Evolutionary conservation across 2,329 filamentous ascomycete genomes (phyloP).

Genomic region (Cytospora schulzeri): DNA sequence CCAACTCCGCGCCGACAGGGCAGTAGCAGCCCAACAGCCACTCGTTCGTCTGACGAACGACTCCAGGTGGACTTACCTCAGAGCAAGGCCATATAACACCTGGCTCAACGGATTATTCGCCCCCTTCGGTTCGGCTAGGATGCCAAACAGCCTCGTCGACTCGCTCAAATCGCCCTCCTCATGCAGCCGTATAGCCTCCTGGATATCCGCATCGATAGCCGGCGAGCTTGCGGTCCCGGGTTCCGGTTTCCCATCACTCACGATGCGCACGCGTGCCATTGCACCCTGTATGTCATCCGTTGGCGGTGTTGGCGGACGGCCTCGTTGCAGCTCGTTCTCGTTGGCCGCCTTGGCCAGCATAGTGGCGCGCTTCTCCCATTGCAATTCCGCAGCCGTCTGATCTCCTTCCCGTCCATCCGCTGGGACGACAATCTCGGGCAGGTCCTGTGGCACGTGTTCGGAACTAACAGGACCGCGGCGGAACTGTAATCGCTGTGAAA

Average conservation of each 20-base stretch:
- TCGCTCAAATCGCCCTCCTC: conserved; percentile 77
- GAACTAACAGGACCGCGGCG: conserved; percentile 61
- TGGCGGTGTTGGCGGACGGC: conserved; percentile 45
- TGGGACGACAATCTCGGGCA: conserved; percentile 69
- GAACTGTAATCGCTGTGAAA: conserved; percentile 74
- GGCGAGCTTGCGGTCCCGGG: conserved; percentile 49
- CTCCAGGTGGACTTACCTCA: conserved; percentile 65
- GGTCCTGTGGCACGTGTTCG: conserved; percentile 74
- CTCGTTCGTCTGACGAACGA: neutral
- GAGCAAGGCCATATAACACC: conserved; percentile 89
- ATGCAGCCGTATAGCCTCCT: conserved; percentile 93
- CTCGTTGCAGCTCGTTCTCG: conserved; percentile 54
- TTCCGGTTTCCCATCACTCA: conserved; percentile 31
- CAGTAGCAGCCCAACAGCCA: neutral
- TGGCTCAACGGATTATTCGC: conserved; percentile 93
- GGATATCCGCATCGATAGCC: conserved; percentile 71
- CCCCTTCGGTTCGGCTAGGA: conserved; percentile 78
- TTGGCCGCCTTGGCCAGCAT: conserved; percentile 64
- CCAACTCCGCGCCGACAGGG: neutral
- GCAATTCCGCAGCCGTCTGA: conserved; percentile 62
- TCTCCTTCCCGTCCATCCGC: conserved; percentile 46
- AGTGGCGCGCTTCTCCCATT: conserved; percentile 95
- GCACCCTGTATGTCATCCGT: conserved; percentile 32
- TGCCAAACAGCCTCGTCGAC: conserved; percentile 84
- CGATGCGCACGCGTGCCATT: conserved; percentile 35